phyloP scores from a whole-genome alignment of 2,329 filamentous ascomycete species.

The Aspergillus sp. region DNA sequence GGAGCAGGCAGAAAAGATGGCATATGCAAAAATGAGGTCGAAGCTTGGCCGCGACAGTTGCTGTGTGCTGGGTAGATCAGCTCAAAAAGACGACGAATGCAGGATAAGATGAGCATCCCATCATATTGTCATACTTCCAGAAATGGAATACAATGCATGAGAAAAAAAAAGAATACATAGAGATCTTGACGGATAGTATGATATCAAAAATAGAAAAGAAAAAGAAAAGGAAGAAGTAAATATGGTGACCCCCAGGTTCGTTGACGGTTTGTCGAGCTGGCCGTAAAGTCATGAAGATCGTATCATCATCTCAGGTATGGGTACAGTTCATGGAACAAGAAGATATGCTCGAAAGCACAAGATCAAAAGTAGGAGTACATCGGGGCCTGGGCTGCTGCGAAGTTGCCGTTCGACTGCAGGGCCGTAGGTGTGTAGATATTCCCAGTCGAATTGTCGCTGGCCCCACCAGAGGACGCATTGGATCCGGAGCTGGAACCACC shows the following conservation, averaged over 20 bases:
- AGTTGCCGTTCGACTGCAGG: constrained; percentile 20
- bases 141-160: constrained; percentile 13
- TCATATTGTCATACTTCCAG: constrained; percentile 13
- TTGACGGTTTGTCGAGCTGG: constrained; percentile 17
- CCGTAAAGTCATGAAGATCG: constrained; percentile 26
- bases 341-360: constrained; percentile 8
- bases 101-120: constrained; percentile 12
- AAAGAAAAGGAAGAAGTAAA: background rate
- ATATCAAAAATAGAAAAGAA: constrained; percentile 8
- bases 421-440: constrained; percentile 23
- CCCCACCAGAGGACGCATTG: constrained; percentile 20
- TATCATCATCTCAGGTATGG: constrained; percentile 32
- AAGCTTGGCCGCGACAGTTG: background rate
- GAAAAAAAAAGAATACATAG: constrained; percentile 4
- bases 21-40: background rate
- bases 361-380: constrained; percentile 28
- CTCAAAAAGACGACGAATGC: constrained; percentile 9
- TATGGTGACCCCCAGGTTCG: constrained; percentile 12
- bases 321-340: constrained; percentile 25
- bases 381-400: constrained; percentile 20
- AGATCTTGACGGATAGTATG: constrained; percentile 11
- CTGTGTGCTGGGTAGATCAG: background rate
- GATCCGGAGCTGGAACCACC: constrained; percentile 13
- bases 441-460: constrained; percentile 20
- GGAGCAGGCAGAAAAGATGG: constrained; percentile 3